These are phyloP conservation scores for Mallotus japonicus DNA, from an alignment of 441 rosid species.

Conservation along the genomic window DNA sequence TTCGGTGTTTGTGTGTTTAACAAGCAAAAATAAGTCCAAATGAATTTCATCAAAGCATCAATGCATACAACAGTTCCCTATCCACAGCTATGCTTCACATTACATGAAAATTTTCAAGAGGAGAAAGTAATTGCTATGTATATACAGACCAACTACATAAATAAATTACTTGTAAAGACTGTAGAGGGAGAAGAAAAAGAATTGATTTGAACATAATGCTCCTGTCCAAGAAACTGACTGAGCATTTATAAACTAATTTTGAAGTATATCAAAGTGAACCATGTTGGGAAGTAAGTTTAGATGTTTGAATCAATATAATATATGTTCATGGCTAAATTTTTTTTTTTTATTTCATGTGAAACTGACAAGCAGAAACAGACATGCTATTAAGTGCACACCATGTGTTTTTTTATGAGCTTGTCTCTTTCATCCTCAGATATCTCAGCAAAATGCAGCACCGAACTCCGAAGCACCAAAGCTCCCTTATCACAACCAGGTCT, in stretches of 20 bases:
- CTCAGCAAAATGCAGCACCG: constrained; percentile 63
- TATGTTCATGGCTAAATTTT: background rate
- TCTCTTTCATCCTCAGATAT: constrained; percentile 89
- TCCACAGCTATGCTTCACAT: too few species aligned
- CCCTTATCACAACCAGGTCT: constrained; percentile 57
- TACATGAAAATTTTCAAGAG: too few species aligned
- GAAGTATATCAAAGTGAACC: too few species aligned
- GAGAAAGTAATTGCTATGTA: too few species aligned
- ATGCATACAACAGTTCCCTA: too few species aligned
- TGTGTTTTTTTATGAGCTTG: constrained; percentile 73
- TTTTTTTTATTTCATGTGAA: background rate
- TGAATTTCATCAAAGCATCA: too few species aligned
- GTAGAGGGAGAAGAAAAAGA: background rate
- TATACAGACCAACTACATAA: background rate
- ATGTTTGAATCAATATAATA: background rate
- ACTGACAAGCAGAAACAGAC: background rate
- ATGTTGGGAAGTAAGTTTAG: background rate
- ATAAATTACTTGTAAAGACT: background rate
- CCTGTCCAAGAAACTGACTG: background rate
- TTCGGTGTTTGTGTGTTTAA: background rate
- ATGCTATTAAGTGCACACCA: constrained; percentile 48
- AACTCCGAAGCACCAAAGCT: constrained; percentile 68
- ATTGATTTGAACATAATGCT: background rate
- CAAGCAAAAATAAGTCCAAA: background rate
- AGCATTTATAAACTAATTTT: too few species aligned